A percentile compares a stretch with the other conserved stretches of the same genome.
These are phyloP conservation scores for Porphyrellus cyaneotinctus DNA, from an alignment of 768 basidiomycete genomes.

Conservation along the genomic window DNA sequence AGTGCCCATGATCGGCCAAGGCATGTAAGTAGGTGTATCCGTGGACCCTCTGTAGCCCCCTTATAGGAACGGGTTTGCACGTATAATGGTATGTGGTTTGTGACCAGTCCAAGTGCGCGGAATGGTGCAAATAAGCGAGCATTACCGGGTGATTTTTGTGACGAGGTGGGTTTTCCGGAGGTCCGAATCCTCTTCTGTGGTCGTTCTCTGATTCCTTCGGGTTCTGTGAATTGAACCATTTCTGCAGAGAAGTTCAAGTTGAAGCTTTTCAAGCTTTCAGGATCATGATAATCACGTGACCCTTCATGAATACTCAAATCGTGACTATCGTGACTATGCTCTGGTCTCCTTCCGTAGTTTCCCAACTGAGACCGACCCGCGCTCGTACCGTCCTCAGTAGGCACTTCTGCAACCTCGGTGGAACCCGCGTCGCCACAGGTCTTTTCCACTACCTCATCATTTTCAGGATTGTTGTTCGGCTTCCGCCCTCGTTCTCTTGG, in stretches of 20 bases:
- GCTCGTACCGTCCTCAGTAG: background rate
- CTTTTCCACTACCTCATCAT: constrained; percentile 7
- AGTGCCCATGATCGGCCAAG: constrained; percentile 89
- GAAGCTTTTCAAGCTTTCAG: too few species aligned
- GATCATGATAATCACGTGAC: too few species aligned
- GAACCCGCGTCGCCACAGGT: background rate
- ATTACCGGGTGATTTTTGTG: constrained; percentile 12
- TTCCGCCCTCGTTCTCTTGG: too few species aligned
- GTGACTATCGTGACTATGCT: background rate
- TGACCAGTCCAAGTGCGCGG: constrained; percentile 90
- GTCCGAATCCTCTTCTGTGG: constrained; percentile 26
- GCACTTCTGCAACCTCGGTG: background rate
- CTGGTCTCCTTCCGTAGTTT: background rate
- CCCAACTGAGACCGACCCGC: background rate
- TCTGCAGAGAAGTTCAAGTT: background rate
- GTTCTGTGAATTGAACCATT: constrained; percentile 22
- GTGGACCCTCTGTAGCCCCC: constrained; percentile 79
- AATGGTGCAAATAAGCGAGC: constrained; percentile 81
- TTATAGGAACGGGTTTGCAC: constrained; percentile 83
- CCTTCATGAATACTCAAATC: too few species aligned
- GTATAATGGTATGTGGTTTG: constrained; percentile 86
- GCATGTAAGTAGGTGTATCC: constrained; percentile 80
- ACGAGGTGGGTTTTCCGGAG: background rate
- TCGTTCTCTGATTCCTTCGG: constrained; percentile 12
- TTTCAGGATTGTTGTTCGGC: constrained; percentile 34